Percentiles rank a stretch among this genome's conserved stretches.
Evolutionary conservation across 148 eudicot species (phyloP).

Genomic region (Arbutus unedo): DNA sequence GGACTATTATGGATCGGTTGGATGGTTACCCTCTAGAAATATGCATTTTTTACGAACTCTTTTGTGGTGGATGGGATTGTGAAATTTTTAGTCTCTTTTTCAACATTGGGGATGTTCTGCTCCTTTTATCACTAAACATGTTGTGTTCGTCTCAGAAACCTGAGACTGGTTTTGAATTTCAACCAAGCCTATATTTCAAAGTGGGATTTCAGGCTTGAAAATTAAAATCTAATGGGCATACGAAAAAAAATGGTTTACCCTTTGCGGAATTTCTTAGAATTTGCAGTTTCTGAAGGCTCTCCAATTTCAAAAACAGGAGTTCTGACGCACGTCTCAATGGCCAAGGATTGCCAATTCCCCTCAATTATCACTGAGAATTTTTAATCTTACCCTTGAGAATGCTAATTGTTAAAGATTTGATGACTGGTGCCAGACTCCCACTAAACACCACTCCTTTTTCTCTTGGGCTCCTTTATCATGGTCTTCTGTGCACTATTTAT

Average conservation of each 20-base stretch:
- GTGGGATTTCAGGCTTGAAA: not conserved
- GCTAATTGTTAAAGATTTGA: not conserved
- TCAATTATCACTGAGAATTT: not conserved
- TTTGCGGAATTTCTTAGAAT: not conserved
- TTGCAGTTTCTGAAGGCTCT: not conserved
- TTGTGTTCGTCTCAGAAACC: not conserved
- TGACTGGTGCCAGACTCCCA: not conserved
- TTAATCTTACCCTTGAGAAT: not conserved
- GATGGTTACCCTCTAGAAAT: not conserved
- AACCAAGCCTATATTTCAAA: not conserved
- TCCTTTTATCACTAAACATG: not conserved
- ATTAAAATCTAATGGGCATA: not conserved
- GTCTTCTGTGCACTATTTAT: not conserved
- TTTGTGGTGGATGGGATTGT: not conserved
- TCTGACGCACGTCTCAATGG: not conserved
- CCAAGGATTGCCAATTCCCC: slow-evolving; percentile 8
- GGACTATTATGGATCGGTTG: not conserved
- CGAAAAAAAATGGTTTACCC: not conserved
- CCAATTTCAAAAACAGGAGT: not conserved
- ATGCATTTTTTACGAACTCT: not conserved
- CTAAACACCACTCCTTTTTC: not conserved
- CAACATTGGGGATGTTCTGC: not conserved
- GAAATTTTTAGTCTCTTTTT: not conserved
- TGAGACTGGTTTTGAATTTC: not conserved
- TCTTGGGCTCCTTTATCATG: not conserved